Base-by-base conservation (phyloP, 192 early-diverging fungal species). In the Backusella macrospora region DNA sequence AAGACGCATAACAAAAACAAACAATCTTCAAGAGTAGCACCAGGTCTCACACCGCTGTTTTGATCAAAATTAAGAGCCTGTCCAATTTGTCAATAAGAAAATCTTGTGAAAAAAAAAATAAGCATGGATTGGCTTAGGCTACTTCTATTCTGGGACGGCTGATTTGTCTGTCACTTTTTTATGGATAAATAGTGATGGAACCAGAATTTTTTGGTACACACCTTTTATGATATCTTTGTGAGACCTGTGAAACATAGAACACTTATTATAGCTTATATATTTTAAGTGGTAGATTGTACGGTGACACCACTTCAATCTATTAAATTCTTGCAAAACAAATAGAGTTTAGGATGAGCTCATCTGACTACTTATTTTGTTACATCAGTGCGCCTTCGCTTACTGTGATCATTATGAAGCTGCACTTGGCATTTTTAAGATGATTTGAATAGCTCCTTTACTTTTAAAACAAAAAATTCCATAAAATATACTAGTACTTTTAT, bases 271-370 rank as follows among this genome's bases (percentile, higher is more conserved):
- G 49, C 49, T 10, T 23, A 59, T 12, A 9, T 4, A 10, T 10
- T 52, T 52, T 18, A 16, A 48, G 16, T 15, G 16, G 15, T 48
- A 13, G 9, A n/a, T 21, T 18, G 7, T 52, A 52, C 21, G 21
- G 49, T 23, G 21, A 18, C 18, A 52, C 49, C n/a, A 52, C 16
- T 48, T 52, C 9, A 52, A 52, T 6, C 49, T 21, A 52, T 59
- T 59, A 23, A 59, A 59, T 21, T 59, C 26, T 59, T 59, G 26
- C 52, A 59, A 59, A 59, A 59, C 26, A 59, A 23, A 23, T 59
- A 10, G 52, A 55, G n/a, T 52, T 55, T 55, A 21, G 8, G 18
- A 21, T 21, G 23, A 59, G 3, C 52, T 59, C 52, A 59, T 59
- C 16, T 59, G 52, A 59, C 5, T 23, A 26, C 52, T 26, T 26